phyloP scores from a whole-genome alignment of 2,329 filamentous ascomycete species.

The Cladosporium sp. region DNA sequence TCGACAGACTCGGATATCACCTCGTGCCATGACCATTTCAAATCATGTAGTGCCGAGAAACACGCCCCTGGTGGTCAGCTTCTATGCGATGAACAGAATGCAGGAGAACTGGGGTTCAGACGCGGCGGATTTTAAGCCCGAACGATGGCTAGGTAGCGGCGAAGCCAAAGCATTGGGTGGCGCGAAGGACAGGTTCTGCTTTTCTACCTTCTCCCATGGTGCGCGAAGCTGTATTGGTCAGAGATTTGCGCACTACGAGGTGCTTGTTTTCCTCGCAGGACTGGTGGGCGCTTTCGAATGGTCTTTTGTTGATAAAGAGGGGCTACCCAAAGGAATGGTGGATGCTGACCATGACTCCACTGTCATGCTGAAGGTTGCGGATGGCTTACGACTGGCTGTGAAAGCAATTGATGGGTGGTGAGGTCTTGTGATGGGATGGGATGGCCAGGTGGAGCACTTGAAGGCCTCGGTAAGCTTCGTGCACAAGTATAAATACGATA shows the following conservation, averaged over 20 bases:
- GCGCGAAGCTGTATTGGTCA: slow-evolving; percentile 81
- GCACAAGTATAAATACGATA: too few relatives aligned
- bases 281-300: slow-evolving; percentile 17
- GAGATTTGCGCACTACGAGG: slow-evolving; percentile 59
- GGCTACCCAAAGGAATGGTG: not conserved
- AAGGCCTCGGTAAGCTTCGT: not conserved
- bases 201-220: slow-evolving; percentile 47
- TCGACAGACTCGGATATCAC: slow-evolving; percentile 46
- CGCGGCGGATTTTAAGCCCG: slow-evolving; percentile 44
- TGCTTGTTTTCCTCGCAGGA: slow-evolving; percentile 11
- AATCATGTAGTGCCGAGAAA: slow-evolving; percentile 41
- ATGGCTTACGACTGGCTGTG: not conserved
- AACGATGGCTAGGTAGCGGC: slow-evolving; percentile 55
- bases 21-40: slow-evolving; percentile 45
- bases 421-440: not conserved
- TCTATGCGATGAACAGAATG: slow-evolving; percentile 47
- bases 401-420: slow-evolving; percentile 1
- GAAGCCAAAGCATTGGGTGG: slow-evolving; percentile 70
- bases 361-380: slow-evolving; percentile 14
- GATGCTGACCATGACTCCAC: slow-evolving; percentile 14
- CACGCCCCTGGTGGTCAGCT: slow-evolving; percentile 41
- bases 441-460: not conserved
- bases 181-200: slow-evolving; percentile 54
- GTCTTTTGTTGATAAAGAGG: slow-evolving; percentile 4
- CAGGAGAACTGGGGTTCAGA: slow-evolving; percentile 46